A percentile compares a stretch with the other conserved stretches of the same genome.
These are phyloP conservation scores for Fistulinella prunicolor DNA, from an alignment of 768 basidiomycete genomes.

Conservation along the genomic window DNA sequence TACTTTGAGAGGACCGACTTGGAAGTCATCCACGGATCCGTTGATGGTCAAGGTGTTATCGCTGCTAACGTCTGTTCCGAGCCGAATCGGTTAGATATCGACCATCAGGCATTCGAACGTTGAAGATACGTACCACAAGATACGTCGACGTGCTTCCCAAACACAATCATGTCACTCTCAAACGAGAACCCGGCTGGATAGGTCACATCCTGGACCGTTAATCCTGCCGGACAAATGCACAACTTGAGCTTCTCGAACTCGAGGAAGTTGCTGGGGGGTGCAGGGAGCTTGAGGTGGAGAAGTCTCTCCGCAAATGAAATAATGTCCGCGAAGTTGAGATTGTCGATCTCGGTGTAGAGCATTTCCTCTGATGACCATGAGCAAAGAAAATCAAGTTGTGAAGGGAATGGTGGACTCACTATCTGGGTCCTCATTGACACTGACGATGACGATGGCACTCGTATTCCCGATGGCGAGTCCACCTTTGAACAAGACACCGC, in stretches of 20 bases:
- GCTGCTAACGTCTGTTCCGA: neutral
- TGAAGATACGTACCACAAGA: neutral
- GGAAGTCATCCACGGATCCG: constrained; percentile 2
- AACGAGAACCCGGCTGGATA: constrained; percentile 10
- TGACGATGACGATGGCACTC: neutral
- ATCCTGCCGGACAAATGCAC: constrained; percentile 1
- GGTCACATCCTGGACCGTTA: neutral
- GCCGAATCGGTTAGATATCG: neutral
- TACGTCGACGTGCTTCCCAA: constrained; percentile 1
- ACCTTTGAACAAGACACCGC: constrained; percentile 2
- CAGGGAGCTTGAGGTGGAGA: neutral
- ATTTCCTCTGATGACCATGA: constrained; percentile 4
- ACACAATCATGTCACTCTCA: constrained; percentile 3
- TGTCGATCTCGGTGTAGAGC: constrained; percentile 4
- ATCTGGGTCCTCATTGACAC: constrained; percentile 6
- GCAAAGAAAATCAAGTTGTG: neutral
- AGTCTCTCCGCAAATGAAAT: constrained; percentile 7
- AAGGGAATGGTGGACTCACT: neutral
- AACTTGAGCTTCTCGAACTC: constrained; percentile 2
- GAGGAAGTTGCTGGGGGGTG: constrained; percentile 9
- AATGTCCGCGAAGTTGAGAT: constrained; percentile 6
- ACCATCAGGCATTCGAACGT: no score
- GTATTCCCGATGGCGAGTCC: constrained; percentile 3
- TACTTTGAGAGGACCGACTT: constrained; percentile 7
- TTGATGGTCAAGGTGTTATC: neutral